Evolutionary conservation across 345 rosid species (phyloP).

Genomic region (Eucalyptus rudis): DNA sequence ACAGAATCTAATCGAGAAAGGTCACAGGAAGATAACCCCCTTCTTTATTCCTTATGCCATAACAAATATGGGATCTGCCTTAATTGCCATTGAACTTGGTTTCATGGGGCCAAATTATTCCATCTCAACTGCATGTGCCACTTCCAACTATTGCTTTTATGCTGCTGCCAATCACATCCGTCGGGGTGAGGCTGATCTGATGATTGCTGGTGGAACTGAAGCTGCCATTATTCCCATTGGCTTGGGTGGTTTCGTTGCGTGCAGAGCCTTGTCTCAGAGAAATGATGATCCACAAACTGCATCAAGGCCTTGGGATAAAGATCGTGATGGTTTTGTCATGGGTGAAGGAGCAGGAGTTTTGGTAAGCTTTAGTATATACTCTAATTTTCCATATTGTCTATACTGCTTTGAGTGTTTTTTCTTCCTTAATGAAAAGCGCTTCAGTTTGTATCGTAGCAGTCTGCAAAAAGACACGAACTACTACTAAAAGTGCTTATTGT

Average conservation of each 20-base stretch:
- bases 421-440: not conserved
- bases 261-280: conserved; percentile 95
- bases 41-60: conserved; percentile 89
- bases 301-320: conserved; percentile 98
- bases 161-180: conserved; percentile 99
- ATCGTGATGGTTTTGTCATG: conserved; percentile 94
- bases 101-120: conserved; percentile 99
- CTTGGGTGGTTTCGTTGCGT: conserved; percentile 95
- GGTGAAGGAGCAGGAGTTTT: conserved; percentile 97
- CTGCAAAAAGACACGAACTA: not conserved
- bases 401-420: not conserved
- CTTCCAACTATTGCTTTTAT: conserved; percentile 93
- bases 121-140: conserved; percentile 95
- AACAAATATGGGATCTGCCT: conserved; percentile 95
- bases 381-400: not conserved
- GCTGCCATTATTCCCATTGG: conserved; percentile 97
- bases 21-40: conserved; percentile 79
- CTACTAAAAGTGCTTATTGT: not conserved
- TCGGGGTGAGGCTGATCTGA: conserved; percentile 98
- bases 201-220: conserved; percentile 99
- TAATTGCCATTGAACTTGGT: conserved; percentile 89
- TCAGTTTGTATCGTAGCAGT: not conserved
- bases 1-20: conserved; percentile 73
- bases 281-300: conserved; percentile 98
- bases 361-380: conserved; percentile 40